Base-by-base conservation (phyloP, 2,329 filamentous ascomycete genomes). In the Sclerotinia borealis region DNA sequence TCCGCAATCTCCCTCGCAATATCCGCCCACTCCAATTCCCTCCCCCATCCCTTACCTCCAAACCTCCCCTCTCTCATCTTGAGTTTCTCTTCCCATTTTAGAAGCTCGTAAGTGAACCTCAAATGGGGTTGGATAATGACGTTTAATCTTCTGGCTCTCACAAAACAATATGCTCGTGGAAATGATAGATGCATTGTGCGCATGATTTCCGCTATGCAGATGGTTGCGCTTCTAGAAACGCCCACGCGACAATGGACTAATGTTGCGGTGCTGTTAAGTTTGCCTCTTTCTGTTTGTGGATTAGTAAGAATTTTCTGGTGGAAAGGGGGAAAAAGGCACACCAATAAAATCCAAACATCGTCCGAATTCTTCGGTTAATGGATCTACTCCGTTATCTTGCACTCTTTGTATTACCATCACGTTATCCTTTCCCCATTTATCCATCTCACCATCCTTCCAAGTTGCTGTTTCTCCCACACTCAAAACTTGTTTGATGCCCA, bases 171-270 rank as follows among this genome's bases (percentile, higher is more conserved):
- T 64, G 95, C 95, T 62, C 91, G 85, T 15, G 95, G 92, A 71
- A 98, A 93, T 0, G 92, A 95, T 68, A 97, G 78, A 27, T 85
- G 82, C 70, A 92, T 77, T 31, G 88, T 82, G 41, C 88, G 87
- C 95, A 99, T 99, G 41, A 98, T 92, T 76, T 98, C 93, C n/a
- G 95, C 95, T 72, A 99, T 99, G 75, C 95, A 98, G 66, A 99
- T 97, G 1, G 93, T 99, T 15, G 95, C 95, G 67, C 92, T 96
- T 59, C 95, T 86, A 58, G 93, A 97, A 61, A 99, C 95, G 54
- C 95, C 95, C 9, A 99, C 95, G 22, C 95, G 89, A 75, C 95
- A 99, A 75, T 99, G 95, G 19, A 99, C 95, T 63, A 99, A 82
- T 0, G 95, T 98, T 29, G 93, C 92, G 5, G 85, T 91, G 36